A percentile compares a stretch with the other conserved stretches of the same genome.
These are phyloP conservation scores for Botrytis cinerea DNA, from an alignment of 2,329 filamentous ascomycete species.

Conservation along the genomic window DNA sequence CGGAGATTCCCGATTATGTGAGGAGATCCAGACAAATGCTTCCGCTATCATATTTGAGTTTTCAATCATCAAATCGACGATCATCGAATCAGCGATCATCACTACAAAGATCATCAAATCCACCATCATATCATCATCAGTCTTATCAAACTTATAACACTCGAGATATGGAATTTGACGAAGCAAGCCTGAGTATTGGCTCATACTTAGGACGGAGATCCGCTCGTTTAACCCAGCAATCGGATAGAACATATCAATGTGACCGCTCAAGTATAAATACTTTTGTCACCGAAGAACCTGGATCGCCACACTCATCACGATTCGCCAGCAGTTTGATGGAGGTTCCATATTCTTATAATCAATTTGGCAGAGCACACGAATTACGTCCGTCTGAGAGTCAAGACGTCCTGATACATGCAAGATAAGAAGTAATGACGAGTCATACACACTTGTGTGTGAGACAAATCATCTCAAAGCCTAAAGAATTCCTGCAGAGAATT, in stretches of 20 bases:
- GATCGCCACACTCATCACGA: slow-evolving; percentile 11
- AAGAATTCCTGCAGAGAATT: not conserved
- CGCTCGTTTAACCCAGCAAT: slow-evolving; percentile 8
- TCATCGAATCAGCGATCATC: slow-evolving; percentile 1
- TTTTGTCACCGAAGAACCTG: slow-evolving; percentile 4
- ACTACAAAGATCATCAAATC: not conserved
- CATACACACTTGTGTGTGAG: slow-evolving; percentile 1
- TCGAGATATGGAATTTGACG: slow-evolving; percentile 12
- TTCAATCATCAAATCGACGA: not conserved
- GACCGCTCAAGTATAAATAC: slow-evolving; percentile 5
- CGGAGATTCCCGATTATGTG: not conserved
- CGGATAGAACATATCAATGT: not conserved
- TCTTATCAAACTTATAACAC: slow-evolving; percentile 12
- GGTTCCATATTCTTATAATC: not conserved
- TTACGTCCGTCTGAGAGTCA: not conserved
- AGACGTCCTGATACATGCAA: slow-evolving; percentile 12
- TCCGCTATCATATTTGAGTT: slow-evolving; percentile 16
- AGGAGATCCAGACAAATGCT: slow-evolving; percentile 13
- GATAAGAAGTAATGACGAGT: not conserved
- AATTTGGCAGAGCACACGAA: slow-evolving; percentile 3
- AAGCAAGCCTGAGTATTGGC: slow-evolving; percentile 15
- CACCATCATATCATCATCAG: not conserved
- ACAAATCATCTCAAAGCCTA: not conserved
- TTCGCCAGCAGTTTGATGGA: slow-evolving; percentile 13
- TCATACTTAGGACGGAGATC: not conserved